phyloP scores from a whole-genome alignment of 177 flowering plant species.

The Vitis hybrid region DNA sequence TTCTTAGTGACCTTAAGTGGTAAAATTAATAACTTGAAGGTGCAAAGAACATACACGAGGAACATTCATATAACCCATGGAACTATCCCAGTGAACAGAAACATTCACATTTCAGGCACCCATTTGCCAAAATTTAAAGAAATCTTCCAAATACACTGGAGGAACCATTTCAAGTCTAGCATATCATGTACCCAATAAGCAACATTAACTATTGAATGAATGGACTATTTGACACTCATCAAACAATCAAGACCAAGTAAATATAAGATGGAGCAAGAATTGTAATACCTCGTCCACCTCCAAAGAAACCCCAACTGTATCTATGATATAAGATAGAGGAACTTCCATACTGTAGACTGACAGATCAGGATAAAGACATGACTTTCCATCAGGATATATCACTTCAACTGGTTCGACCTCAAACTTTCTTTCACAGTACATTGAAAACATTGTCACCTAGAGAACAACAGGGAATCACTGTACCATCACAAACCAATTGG shows the following conservation, averaged over 20 bases:
- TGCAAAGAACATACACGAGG: too few species aligned
- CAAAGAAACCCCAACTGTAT: constrained; percentile 66
- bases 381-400: constrained; percentile 57
- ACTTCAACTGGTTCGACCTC: constrained; percentile 97
- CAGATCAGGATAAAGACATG: constrained; percentile 70
- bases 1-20: too few species aligned
- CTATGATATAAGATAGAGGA: constrained; percentile 72
- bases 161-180: too few species aligned
- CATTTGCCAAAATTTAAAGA: too few species aligned
- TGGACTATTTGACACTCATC: background rate
- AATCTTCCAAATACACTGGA: too few species aligned
- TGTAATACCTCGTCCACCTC: constrained; percentile 60
- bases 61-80: too few species aligned
- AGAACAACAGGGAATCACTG: constrained; percentile 5
- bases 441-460: constrained; percentile 87
- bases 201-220: too few species aligned
- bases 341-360: constrained; percentile 73
- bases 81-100: too few species aligned
- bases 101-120: too few species aligned
- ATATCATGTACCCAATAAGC: too few species aligned
- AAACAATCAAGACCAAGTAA: background rate
- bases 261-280: background rate
- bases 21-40: too few species aligned
- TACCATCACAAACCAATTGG: background rate
- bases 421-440: constrained; percentile 77